Percentiles rank a stretch among this genome's conserved stretches.
Conservation (phyloP, 495 filamentous ascomycete species). For the Neurospora pannonica region DNA sequence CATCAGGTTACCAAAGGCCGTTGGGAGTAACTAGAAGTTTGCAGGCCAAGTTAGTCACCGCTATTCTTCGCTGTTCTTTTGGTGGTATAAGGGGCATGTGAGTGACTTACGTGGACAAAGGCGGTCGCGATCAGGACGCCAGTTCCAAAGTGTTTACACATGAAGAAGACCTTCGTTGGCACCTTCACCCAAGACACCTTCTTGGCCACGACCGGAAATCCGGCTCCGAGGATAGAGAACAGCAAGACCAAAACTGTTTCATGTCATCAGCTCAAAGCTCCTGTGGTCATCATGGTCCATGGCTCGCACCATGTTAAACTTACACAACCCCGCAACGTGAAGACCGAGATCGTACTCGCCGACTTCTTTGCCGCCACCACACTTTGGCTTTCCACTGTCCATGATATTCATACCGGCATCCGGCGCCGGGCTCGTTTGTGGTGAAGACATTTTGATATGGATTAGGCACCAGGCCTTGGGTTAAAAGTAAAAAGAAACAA, state of each 20-base stretch:
- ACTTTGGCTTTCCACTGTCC: constrained; percentile 31
- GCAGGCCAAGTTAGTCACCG: background rate
- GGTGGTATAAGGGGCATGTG: background rate
- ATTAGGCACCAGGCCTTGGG: constrained; percentile 7
- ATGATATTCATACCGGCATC: constrained; percentile 5
- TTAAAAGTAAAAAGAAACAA: constrained; percentile 6
- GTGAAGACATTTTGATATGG: background rate
- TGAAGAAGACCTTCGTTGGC: constrained; percentile 42
- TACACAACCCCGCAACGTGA: constrained; percentile 40
- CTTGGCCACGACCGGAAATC: constrained; percentile 46
- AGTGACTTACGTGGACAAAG: constrained; percentile 56
- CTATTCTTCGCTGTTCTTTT: background rate
- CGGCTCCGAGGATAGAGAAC: constrained; percentile 36
- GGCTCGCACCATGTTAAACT: constrained; percentile 22
- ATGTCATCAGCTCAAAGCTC: constrained; percentile 8
- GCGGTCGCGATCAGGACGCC: constrained; percentile 62
- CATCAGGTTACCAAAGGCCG: constrained; percentile 45
- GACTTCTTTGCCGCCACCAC: constrained; percentile 29
- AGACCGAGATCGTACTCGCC: constrained; percentile 42
- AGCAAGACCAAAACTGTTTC: constrained; percentile 28
- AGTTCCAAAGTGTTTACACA: constrained; percentile 57
- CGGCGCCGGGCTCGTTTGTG: constrained; percentile 5
- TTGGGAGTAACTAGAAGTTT: constrained; percentile 38
- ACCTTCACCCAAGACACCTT: constrained; percentile 46
- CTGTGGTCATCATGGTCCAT: background rate